Evolutionary conservation across 148 eudicot genomes (phyloP).

Genomic region (Drosera capensis): DNA sequence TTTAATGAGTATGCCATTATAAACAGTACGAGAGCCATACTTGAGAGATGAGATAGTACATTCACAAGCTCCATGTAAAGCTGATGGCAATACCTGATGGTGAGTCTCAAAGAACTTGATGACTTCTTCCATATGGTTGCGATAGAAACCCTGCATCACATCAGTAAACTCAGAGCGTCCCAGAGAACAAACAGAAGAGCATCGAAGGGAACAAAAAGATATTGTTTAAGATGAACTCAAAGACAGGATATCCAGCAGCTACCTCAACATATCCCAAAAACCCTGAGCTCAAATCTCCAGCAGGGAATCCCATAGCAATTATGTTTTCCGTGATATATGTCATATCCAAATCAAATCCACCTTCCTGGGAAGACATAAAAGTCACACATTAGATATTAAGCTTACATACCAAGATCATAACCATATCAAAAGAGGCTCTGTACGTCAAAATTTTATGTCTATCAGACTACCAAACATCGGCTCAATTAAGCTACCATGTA

Average conservation of each 20-base stretch:
- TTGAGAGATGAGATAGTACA: no score
- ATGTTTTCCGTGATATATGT: constrained; percentile 97
- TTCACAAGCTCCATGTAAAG: neutral
- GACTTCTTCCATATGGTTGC: constrained; percentile 99
- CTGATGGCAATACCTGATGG: constrained; percentile 57
- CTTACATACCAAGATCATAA: no score
- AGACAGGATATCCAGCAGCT: constrained; percentile 2
- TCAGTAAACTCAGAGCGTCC: neutral
- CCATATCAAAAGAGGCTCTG: no score
- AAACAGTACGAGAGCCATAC: no score
- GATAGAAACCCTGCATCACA: constrained; percentile 69
- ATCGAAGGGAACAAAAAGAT: neutral
- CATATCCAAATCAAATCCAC: constrained; percentile 96
- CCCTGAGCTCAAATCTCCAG: constrained; percentile 98
- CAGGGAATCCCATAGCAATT: constrained; percentile 98
- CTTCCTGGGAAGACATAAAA: constrained; percentile 36
- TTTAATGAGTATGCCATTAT: no score
- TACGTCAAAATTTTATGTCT: no score
- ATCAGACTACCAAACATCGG: no score
- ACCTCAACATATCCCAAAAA: constrained; percentile 97
- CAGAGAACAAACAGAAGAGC: neutral
- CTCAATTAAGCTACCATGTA: no score
- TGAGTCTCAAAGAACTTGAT: constrained; percentile 81
- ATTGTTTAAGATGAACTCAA: neutral
- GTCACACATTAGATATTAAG: neutral